Percentiles rank a stretch among this genome's conserved stretches.
Conservation (phyloP, 2,329 filamentous ascomycete genomes). For the Pseudonectria foliicola region DNA sequence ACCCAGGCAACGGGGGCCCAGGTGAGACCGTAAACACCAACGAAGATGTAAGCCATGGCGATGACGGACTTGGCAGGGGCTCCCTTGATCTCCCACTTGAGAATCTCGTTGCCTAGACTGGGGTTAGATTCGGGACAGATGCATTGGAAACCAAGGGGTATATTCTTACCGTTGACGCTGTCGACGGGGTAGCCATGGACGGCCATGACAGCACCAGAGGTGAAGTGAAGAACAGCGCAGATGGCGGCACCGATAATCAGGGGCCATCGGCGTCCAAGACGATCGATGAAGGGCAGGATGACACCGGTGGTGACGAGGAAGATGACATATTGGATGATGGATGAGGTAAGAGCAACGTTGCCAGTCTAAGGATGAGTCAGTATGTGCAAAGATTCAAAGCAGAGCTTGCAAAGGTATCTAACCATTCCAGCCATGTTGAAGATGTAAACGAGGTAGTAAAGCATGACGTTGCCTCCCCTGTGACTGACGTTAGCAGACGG, state of each 20-base stretch:
- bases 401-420: neutral
- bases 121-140: no score
- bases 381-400: neutral
- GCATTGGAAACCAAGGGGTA: neutral
- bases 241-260: conserved; percentile 38
- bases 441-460: conserved; percentile 57
- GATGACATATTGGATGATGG: conserved; percentile 49
- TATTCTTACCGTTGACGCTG: conserved; percentile 27
- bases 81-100: conserved; percentile 39
- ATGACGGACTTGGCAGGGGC: conserved; percentile 42
- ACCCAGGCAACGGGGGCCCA: conserved; percentile 46
- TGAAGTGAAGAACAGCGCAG: conserved; percentile 40
- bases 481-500: conserved; percentile 1
- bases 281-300: conserved; percentile 43
- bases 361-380: conserved; percentile 13
- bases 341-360: conserved; percentile 37
- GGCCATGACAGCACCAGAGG: conserved; percentile 44
- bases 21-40: conserved; percentile 30
- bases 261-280: conserved; percentile 39
- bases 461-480: conserved; percentile 44
- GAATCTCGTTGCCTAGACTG: conserved; percentile 34
- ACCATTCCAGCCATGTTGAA: conserved; percentile 52
- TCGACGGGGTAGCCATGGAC: conserved; percentile 37
- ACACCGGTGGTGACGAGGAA: conserved; percentile 45
- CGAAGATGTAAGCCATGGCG: conserved; percentile 41